Base-by-base conservation (phyloP, 371 early-diverging fungal genomes). In the Mortierella sp. region DNA sequence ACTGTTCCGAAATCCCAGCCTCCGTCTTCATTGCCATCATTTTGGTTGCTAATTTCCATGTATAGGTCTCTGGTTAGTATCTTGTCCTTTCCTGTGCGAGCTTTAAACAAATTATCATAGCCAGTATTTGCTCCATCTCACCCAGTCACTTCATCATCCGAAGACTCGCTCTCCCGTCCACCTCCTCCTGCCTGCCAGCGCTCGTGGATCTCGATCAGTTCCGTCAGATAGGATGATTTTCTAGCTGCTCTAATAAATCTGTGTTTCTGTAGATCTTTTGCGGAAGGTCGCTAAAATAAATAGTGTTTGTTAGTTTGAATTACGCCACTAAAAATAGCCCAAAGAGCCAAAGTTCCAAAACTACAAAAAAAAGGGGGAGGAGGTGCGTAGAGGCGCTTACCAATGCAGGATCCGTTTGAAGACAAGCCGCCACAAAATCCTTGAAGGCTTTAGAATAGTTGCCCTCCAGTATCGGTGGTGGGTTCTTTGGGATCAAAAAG, bases 401-500 rank as follows among this genome's bases (percentile, higher is more conserved):
- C 79, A 89, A 84, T 11, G 85, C 79, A 8, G 98, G 95, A 72
- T 96, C 95, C 70, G 91, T 94, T 70, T 96, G 94, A 28, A 98
- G 85, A 84, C 99, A 99, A 5, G 91, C 73, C 12, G 91, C 77
- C 3, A 98, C 92, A 87, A 99, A 97, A 57, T 98, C 98, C 73
- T 95, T 93, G 87, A 99, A 97, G 0, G 90, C 83, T 84, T 93
- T 94, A 45, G 95, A 93, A 74, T 91, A 97, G 54, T 92, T 88
- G 10, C 93, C 92, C 12, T 91, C 92, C 60, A 95, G 83, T 59
- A 83, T 78, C n/a, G 99, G 99, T 4, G 99, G 97, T 6, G 93
- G 91, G 69, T 94, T 94, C 78, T 96, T 96, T 47, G 97, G 97
- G 57, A 97, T 98, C 65, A 95, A 87, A 73, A 97, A 96, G 43